Evolutionary conservation across 495 filamentous ascomycete species (phyloP), one percentile per base, ranked within the genome.

Genomic region (Xeromyces bisporus): DNA sequence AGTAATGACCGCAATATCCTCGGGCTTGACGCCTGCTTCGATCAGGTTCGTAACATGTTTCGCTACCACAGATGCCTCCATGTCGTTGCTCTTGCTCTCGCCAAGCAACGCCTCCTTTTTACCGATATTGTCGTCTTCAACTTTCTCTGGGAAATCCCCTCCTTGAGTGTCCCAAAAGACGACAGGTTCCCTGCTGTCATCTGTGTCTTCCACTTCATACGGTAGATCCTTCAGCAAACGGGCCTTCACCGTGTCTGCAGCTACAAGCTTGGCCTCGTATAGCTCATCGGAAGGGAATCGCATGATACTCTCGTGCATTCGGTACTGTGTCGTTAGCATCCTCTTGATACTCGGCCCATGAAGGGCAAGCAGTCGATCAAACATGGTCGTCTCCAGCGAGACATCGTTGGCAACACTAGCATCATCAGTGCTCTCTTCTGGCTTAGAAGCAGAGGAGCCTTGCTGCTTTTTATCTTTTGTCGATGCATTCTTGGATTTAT

Each of bases 301-400:
- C 89, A 94, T 96, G 46, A 99, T 96, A 29, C 63, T 66, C 44
- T 82, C 76, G 51, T 99, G 87, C 89, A 99, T 99, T 6, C 89
- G 80, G 52, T 99, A 99, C 58, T 99, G 89, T 2, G 81, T 93
- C n/a, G 81, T 94, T 7, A 96, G 66, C 77, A 94, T 89, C 15
- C 78, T 62, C 59, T 96, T 99, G 52, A 99, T 81, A 0, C 55
- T 60, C 2, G 73, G 53, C 1, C 89, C 91, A 46, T 99, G 81
- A 2, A 94, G 59, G 4, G 62, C 62, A 12, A 99, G 64, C 12
- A 99, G 61, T 15, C 89, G 66, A 47, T 93, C 86, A 48, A 99
- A 99, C 3, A 99, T 61, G 0, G 89, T 96, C 1, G 64, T 78
- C 44, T 92, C 84, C 1, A 99, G 67, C 1, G 71, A 76, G 16